Evolutionary conservation across 257 asterid genomes (phyloP).

Genomic region (Solanum pimpinellifolium): DNA sequence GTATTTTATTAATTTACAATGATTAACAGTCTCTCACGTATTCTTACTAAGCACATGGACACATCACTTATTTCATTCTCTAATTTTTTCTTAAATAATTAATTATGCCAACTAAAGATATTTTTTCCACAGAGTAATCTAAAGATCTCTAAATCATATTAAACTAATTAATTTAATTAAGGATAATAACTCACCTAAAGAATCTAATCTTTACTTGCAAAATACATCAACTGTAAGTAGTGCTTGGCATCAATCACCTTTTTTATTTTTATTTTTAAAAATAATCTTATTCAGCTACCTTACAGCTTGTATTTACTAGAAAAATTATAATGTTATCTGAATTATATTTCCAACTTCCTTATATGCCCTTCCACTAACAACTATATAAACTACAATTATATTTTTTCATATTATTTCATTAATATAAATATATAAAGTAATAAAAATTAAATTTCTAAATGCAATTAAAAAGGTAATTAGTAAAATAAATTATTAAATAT

Average conservation of each 20-base stretch:
- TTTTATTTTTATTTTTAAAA: background rate
- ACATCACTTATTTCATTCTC: background rate
- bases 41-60: background rate
- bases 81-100: background rate
- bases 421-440: too few species aligned
- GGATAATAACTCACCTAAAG: background rate
- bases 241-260: slow-evolving; percentile 2
- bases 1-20: slow-evolving; percentile 15
- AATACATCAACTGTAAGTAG: slow-evolving; percentile 7
- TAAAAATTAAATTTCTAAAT: background rate
- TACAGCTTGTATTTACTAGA: background rate
- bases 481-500: too few species aligned
- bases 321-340: background rate
- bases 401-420: background rate
- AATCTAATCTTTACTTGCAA: slow-evolving; percentile 21
- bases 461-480: too few species aligned
- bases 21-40: background rate
- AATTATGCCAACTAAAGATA: slow-evolving; percentile 5
- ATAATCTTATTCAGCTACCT: background rate
- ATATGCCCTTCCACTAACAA: background rate
- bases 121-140: slow-evolving; percentile 4
- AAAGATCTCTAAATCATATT: slow-evolving; percentile 8
- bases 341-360: background rate
- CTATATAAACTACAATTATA: too few species aligned
- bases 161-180: background rate